These are phyloP conservation scores for Aphanomyces cochlioides DNA, from an alignment of 352 stramenopile genomes.

Conservation along the genomic window DNA sequence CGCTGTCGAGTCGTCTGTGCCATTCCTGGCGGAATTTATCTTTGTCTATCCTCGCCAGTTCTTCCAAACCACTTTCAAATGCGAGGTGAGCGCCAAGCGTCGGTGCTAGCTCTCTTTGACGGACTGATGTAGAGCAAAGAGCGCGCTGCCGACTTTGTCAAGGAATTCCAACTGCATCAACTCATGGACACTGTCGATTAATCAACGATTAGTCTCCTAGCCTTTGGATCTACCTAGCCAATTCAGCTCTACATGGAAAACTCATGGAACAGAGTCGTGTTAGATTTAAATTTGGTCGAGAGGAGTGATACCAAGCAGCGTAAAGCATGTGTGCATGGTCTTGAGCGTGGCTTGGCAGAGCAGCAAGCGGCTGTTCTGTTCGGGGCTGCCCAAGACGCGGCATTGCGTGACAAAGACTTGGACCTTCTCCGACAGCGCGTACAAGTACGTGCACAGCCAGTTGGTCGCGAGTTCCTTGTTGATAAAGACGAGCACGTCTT, in stretches of 20 bases:
- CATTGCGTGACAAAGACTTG: constrained; percentile 99
- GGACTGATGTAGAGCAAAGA: constrained; percentile 7
- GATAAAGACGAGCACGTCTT: constrained; percentile 93
- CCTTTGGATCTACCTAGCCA: too few species aligned
- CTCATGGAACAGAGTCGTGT: too few species aligned
- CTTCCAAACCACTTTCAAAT: constrained; percentile 82
- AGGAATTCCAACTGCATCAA: constrained; percentile 29
- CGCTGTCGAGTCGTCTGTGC: constrained; percentile 42
- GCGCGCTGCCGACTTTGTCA: constrained; percentile 23
- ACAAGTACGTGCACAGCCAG: constrained; percentile 97
- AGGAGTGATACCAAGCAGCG: constrained; percentile 90
- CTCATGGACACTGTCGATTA: constrained; percentile 28
- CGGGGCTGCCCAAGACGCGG: constrained; percentile 91
- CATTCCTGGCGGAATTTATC: constrained; percentile 76
- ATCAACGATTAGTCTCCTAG: neutral
- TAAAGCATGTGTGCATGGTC: constrained; percentile 93
- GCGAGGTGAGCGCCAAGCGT: constrained; percentile 55
- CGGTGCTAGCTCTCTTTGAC: neutral
- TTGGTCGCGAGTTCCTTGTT: constrained; percentile 96
- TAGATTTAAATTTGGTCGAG: constrained; percentile 91
- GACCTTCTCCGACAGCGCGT: constrained; percentile 95
- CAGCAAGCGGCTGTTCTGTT: constrained; percentile 95
- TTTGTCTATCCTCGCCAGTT: constrained; percentile 65
- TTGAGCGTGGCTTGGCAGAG: constrained; percentile 94
- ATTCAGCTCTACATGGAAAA: too few species aligned